Evolutionary conservation across 768 basidiomycete species (phyloP), one percentile per base, ranked within the genome.

Genomic region (Lactarius sp.): DNA sequence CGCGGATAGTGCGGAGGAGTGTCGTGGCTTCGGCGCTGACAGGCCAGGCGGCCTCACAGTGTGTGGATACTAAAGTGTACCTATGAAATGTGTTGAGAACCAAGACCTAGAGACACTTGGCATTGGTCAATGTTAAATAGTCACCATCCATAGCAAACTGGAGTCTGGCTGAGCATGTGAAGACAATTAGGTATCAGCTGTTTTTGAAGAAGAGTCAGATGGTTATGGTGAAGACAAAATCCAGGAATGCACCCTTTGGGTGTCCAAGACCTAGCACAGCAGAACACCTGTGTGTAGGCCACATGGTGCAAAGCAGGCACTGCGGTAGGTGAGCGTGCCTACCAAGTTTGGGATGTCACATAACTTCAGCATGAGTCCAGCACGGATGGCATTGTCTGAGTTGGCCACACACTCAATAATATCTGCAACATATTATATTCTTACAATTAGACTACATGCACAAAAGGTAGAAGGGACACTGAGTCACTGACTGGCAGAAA

Each of bases 331-430:
- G 63, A 98, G 82, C 66, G 90, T 88, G 4, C 83, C 79, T 62
- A 97, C 80, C 49, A 99, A 85, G 67, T 96, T 98, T 10, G 87
- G 85, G 41, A 99, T 86, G 73, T 99, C 97, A 57, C 97, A 87
- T 37, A 92, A 82, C 76, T 99, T 99, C 2, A 97, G 96, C 0
- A 96, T 99, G 46, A 99, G 85, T 14, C 97, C 97, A 7, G 97
- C 97, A 36, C 97, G 92, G 67, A 99, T 95, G 74, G 98, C 97
- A 73, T 98, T 98, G 77, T 99, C 97, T 0, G 93, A 95, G 66
- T 95, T 95, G 33, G 96, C 96, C 95, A 98, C 98, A 77, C 94
- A 96, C 72, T 98, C 97, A 72, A 98, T 92, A 74, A 95, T 95
- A 72, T 99, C 96, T 96, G 70, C 5, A 46, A 36, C 3, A 14